Evolutionary conservation across 2,329 filamentous ascomycete genomes (phyloP).

Genomic region (Chaetomium strumarium): DNA sequence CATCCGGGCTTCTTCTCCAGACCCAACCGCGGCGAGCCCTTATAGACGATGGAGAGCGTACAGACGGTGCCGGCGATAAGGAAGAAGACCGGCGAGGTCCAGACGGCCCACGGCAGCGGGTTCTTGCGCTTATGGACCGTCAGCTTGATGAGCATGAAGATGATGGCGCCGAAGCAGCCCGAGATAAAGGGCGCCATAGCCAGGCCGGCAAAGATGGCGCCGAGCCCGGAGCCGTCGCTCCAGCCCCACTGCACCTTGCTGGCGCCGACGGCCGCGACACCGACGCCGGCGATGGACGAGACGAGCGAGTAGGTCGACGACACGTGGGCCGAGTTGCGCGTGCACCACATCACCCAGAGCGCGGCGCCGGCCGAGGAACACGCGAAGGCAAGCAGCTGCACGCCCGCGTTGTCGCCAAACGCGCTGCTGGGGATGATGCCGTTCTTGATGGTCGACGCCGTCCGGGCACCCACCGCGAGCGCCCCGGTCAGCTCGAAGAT

Average conservation of each 20-base stretch:
- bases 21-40: conserved; percentile 65
- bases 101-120: conserved; percentile 67
- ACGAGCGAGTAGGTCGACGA: conserved; percentile 69
- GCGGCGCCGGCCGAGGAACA: conserved; percentile 60
- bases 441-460: conserved; percentile 74
- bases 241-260: conserved; percentile 61
- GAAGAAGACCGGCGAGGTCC: conserved; percentile 70
- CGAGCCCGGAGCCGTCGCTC: conserved; percentile 62
- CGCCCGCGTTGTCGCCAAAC: conserved; percentile 55
- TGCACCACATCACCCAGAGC: conserved; percentile 77
- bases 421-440: conserved; percentile 58
- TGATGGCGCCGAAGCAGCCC: conserved; percentile 57
- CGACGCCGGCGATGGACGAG: conserved; percentile 62
- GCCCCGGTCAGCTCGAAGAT: conserved; percentile 65
- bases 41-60: conserved; percentile 74
- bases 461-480: conserved; percentile 61
- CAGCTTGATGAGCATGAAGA: conserved; percentile 68
- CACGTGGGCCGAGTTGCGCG: conserved; percentile 53
- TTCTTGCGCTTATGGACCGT: conserved; percentile 67
- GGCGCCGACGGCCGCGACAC: conserved; percentile 60
- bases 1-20: conserved; percentile 60
- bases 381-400: conserved; percentile 63
- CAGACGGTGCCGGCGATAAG: conserved; percentile 68
- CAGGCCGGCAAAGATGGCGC: conserved; percentile 65
- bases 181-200: conserved; percentile 66